Percentiles rank a stretch among this genome's conserved stretches.
Conservation (phyloP, 148 eudicot species). For the Spergularia bocconei region DNA sequence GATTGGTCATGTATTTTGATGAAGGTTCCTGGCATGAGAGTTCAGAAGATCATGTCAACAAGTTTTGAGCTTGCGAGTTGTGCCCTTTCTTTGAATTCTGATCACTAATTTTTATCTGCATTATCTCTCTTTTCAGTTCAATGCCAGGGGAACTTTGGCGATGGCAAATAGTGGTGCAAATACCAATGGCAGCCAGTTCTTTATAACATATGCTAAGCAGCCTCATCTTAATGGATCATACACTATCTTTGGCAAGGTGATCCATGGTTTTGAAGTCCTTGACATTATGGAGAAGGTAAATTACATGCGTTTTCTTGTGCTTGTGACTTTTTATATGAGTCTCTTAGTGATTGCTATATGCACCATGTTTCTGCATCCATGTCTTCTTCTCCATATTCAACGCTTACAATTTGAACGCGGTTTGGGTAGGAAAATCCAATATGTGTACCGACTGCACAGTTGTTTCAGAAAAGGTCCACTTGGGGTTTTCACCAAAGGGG, state of each 20-base stretch:
- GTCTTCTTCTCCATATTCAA: background rate
- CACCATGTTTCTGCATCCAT: background rate
- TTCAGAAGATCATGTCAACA: background rate
- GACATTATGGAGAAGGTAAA: slow-evolving; percentile 95
- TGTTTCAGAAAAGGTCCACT: background rate
- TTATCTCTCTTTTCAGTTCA: slow-evolving; percentile 50
- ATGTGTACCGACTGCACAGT: background rate
- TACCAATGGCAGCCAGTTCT: slow-evolving; percentile 96
- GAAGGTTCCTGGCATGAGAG: background rate
- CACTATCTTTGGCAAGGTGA: slow-evolving; percentile 91
- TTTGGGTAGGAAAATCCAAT: background rate
- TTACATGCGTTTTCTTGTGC: background rate
- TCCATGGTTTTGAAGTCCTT: slow-evolving; percentile 98
- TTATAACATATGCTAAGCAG: slow-evolving; percentile 80
- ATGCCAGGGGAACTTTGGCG: slow-evolving; percentile 85
- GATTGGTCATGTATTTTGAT: background rate
- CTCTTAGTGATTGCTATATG: background rate
- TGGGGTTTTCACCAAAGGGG: background rate
- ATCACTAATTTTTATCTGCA: background rate
- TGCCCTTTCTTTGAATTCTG: background rate
- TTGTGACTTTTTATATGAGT: background rate
- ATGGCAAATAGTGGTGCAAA: slow-evolving; percentile 97
- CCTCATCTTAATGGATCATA: slow-evolving; percentile 95
- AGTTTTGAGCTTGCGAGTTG: background rate
- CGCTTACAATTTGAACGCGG: background rate